These are phyloP conservation scores for Jackrogersella minutella DNA, from an alignment of 495 filamentous ascomycete species.

Conservation along the genomic window DNA sequence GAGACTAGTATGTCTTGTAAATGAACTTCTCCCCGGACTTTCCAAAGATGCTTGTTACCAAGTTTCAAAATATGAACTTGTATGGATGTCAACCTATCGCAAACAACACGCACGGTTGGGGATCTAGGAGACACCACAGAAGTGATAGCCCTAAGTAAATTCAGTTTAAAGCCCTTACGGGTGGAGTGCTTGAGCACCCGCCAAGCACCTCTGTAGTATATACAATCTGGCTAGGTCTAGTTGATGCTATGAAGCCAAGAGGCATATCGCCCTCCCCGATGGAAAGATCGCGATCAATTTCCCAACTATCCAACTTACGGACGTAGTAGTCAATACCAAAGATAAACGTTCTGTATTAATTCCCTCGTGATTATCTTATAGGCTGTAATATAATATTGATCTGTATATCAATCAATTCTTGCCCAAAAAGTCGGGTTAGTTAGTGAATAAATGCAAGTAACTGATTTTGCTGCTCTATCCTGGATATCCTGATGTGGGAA, in stretches of 20 bases:
- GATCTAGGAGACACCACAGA: not conserved
- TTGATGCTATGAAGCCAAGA: not conserved
- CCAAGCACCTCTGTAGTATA: not conserved
- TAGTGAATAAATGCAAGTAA: not conserved
- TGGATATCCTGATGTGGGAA: not conserved
- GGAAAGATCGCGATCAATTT: not conserved
- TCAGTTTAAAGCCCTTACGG: not conserved
- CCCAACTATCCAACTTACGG: not conserved
- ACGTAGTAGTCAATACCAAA: not conserved
- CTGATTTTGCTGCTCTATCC: not conserved
- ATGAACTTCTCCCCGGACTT: not conserved
- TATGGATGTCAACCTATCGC: not conserved
- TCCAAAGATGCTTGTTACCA: not conserved
- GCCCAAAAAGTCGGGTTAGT: not conserved
- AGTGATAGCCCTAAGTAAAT: slow-evolving; percentile 6
- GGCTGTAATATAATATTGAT: slow-evolving; percentile 1
- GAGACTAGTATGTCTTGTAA: not conserved
- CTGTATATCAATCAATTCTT: not conserved
- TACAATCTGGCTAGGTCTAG: not conserved
- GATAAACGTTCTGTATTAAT: not conserved
- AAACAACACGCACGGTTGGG: slow-evolving; percentile 8
- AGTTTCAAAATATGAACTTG: not conserved
- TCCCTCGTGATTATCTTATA: not conserved
- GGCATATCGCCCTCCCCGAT: not conserved
- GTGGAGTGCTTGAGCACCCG: not conserved